phyloP scores from a whole-genome alignment of 1,284 basidiomycete genomes.

The Boletus semigastroideus region DNA sequence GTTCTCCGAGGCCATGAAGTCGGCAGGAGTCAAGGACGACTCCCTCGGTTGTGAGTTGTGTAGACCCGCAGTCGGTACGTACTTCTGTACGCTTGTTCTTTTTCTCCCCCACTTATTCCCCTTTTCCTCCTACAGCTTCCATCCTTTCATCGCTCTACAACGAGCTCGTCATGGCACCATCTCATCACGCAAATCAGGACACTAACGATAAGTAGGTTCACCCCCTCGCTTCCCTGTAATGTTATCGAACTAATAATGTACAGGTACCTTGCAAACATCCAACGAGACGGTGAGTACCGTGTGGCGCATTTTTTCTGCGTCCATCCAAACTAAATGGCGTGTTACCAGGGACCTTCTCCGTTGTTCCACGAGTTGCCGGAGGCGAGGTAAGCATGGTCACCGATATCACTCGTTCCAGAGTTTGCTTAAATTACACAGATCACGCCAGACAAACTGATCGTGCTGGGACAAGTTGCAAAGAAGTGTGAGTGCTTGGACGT shows the following conservation, averaged over 20 bases:
- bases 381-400: constrained; percentile 45
- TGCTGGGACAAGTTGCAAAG: constrained; percentile 67
- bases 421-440: constrained; percentile 35
- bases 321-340: not conserved
- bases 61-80: constrained; percentile 65
- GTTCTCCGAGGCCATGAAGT: constrained; percentile 56
- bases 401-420: not conserved
- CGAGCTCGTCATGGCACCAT: constrained; percentile 64
- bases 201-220: constrained; percentile 51
- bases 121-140: constrained; percentile 18
- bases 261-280: constrained; percentile 72
- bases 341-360: constrained; percentile 59
- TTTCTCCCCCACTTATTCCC: not conserved
- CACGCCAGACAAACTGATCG: constrained; percentile 68
- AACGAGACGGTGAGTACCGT: constrained; percentile 56
- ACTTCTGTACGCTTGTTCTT: not conserved
- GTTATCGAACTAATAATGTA: not conserved
- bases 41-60: constrained; percentile 73
- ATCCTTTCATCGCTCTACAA: constrained; percentile 72
- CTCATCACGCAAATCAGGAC: constrained; percentile 70
- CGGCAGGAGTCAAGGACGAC: constrained; percentile 48
- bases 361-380: constrained; percentile 69
- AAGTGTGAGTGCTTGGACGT: constrained; percentile 46
- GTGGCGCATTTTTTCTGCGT: not conserved
- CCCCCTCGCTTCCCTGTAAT: not conserved